Evolutionary conservation across 1,284 basidiomycete species (phyloP).

Genomic region (Ustilago crameri): DNA sequence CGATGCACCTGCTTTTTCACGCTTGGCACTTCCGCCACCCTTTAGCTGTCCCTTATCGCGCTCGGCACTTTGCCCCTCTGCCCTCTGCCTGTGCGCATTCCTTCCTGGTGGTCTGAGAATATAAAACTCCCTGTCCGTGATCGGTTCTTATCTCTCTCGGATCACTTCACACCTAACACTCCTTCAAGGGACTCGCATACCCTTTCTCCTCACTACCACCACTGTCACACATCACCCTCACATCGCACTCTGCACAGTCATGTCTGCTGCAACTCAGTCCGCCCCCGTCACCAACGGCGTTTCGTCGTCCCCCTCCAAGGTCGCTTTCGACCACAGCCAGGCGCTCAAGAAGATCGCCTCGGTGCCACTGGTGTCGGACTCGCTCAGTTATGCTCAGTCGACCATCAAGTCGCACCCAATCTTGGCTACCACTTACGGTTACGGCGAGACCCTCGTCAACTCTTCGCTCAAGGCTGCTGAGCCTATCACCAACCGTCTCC

Average conservation of each 20-base stretch:
- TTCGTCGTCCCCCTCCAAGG: constrained; percentile 39
- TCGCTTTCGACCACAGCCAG: constrained; percentile 49
- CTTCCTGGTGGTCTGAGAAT: constrained; percentile 5
- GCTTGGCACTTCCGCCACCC: not conserved
- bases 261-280: constrained; percentile 51
- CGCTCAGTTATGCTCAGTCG: constrained; percentile 56
- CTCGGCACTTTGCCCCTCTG: constrained; percentile 2
- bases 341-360: constrained; percentile 54
- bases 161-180: not conserved
- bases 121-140: constrained; percentile 1
- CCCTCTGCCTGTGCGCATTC: not conserved
- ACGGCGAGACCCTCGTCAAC: constrained; percentile 55
- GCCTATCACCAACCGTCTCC: constrained; percentile 59
- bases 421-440: constrained; percentile 55
- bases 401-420: constrained; percentile 60
- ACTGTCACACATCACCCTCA: not conserved
- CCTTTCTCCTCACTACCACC: not conserved
- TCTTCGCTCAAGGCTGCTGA: constrained; percentile 52
- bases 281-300: constrained; percentile 40
- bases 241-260: not conserved
- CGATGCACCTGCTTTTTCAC: not conserved
- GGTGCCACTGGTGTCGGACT: constrained; percentile 62
- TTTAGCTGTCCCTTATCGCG: constrained; percentile 6
- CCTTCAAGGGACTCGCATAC: not conserved
- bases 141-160: not conserved